Conservation (phyloP, 306 rosid species). For the Citrullus amarus region DNA sequence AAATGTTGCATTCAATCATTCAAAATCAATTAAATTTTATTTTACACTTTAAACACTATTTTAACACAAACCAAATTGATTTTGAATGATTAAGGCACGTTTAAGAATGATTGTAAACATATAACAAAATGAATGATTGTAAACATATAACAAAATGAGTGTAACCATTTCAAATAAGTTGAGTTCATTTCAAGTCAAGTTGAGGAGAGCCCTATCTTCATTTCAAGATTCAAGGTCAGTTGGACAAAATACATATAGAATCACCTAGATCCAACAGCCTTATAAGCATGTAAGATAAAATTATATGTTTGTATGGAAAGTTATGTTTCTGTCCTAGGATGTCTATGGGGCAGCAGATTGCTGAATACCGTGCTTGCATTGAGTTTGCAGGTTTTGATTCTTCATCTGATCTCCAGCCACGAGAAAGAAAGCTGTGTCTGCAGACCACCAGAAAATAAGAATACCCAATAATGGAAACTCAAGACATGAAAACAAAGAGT, state of each 20-base stretch:
- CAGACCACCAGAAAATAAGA: constrained; percentile 6
- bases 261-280: neutral
- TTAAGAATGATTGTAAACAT: too few relatives aligned
- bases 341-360: neutral
- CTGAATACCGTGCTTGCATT: constrained; percentile 39
- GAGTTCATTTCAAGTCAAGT: neutral
- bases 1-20: too few relatives aligned
- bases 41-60: too few relatives aligned
- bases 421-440: constrained; percentile 81
- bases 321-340: neutral
- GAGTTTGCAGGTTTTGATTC: constrained; percentile 33
- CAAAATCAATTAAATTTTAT: too few relatives aligned
- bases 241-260: neutral
- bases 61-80: too few relatives aligned
- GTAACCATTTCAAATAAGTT: neutral
- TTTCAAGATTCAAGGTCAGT: neutral
- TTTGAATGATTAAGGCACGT: too few relatives aligned
- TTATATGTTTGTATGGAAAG: neutral
- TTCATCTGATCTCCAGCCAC: constrained; percentile 68
- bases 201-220: neutral
- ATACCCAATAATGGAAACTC: neutral
- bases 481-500: neutral
- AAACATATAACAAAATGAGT: too few relatives aligned
- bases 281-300: neutral
- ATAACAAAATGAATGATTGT: too few relatives aligned